Evolutionary conservation across 345 rosid species (phyloP).

Genomic region (Eucalyptus regnans): DNA sequence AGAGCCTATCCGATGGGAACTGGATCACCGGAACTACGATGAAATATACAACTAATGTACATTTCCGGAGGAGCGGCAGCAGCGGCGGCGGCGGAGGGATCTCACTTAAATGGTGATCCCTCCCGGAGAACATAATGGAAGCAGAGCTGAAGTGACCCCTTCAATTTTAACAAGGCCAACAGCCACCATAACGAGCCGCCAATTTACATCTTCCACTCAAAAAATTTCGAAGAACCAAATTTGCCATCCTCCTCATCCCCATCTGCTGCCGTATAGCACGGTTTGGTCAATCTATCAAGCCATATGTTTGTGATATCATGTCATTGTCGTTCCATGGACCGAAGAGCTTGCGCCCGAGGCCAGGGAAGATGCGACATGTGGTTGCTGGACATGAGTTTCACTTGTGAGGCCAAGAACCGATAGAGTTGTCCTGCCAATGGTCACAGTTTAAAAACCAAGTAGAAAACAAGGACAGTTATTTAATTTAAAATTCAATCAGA

Average conservation of each 20-base stretch:
- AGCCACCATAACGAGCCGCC: not conserved
- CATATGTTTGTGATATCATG: conserved; percentile 9
- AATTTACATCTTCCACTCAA: not conserved
- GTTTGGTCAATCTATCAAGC: not conserved
- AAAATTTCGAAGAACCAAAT: not conserved
- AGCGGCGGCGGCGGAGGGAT: not conserved
- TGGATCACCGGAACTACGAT: not conserved
- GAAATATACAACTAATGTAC: not conserved
- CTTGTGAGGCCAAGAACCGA: conserved; percentile 62
- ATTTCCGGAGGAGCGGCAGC: not conserved
- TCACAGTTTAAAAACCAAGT: not conserved
- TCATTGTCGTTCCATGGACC: conserved; percentile 36
- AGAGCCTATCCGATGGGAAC: not conserved
- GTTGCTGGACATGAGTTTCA: conserved; percentile 29
- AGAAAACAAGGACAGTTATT: not conserved
- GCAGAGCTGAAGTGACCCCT: not conserved
- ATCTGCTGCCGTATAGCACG: not conserved
- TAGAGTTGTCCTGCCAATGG: conserved; percentile 50
- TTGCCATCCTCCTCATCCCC: not conserved
- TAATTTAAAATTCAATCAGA: not conserved
- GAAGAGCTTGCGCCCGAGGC: conserved; percentile 51
- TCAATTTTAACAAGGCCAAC: not conserved
- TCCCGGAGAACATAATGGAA: not conserved
- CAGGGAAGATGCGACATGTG: conserved; percentile 30
- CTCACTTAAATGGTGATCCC: not conserved